These are phyloP conservation scores for Naganishia sp. DNA, from an alignment of 1,284 basidiomycete genomes.

Conservation along the genomic window DNA sequence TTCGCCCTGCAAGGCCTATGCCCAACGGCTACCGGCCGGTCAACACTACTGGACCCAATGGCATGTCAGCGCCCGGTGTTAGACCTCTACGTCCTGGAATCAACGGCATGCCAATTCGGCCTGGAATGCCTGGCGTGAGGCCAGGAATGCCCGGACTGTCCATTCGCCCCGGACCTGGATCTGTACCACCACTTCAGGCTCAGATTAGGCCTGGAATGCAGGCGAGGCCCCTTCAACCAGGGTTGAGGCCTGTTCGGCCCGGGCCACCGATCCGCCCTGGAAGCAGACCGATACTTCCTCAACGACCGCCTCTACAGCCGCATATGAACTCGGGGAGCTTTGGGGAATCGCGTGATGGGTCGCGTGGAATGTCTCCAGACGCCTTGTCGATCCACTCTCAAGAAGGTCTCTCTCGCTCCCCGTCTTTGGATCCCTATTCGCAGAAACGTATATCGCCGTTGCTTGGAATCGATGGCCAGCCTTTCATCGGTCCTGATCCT, in stretches of 20 bases:
- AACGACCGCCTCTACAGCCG: constrained; percentile 22
- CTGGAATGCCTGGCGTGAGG: constrained; percentile 27
- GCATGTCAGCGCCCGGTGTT: constrained; percentile 10
- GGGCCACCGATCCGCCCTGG: constrained; percentile 6
- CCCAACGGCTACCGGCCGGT: constrained; percentile 17
- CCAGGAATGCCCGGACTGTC: constrained; percentile 1
- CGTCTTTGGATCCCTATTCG: constrained; percentile 50
- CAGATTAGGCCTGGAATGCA: constrained; percentile 16
- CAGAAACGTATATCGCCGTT: constrained; percentile 50
- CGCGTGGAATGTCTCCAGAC: constrained; percentile 10
- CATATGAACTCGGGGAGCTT: constrained; percentile 21
- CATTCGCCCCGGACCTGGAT: constrained; percentile 17
- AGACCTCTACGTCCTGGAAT: constrained; percentile 25
- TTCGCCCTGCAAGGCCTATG: constrained; percentile 24
- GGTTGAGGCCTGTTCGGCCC: constrained; percentile 16
- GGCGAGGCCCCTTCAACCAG: constrained; percentile 10
- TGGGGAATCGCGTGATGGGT: constrained; percentile 4
- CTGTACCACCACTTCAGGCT: constrained; percentile 19
- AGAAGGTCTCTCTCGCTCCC: constrained; percentile 30
- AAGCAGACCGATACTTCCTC: constrained; percentile 3
- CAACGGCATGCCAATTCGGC: constrained; percentile 26
- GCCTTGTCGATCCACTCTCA: constrained; percentile 4
- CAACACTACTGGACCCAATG: constrained; percentile 6
- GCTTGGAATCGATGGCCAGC: constrained; percentile 50
- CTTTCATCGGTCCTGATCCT: constrained; percentile 52